phyloP scores from a whole-genome alignment of 805 yeast species.

The Jamesozyma rosinii region DNA sequence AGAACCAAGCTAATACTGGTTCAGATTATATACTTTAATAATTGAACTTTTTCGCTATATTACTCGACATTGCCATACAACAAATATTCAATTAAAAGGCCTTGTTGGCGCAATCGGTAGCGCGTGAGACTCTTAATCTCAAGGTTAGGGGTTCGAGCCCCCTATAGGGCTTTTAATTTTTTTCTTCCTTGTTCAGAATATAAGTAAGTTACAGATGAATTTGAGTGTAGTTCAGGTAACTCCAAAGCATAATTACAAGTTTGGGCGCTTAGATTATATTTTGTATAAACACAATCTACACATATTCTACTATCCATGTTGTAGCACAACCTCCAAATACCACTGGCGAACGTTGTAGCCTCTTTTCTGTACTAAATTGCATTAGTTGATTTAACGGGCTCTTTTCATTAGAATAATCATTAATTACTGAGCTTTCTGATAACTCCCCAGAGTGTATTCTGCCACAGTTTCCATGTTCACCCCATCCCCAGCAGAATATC shows the following conservation, averaged over 20 bases:
- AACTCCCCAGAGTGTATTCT: conserved; percentile 6
- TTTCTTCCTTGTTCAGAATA: too few relatives aligned
- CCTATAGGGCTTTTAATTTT: conserved; percentile 11
- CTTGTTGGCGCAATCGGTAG: conserved; percentile 18
- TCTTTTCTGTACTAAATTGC: not conserved
- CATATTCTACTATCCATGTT: conserved; percentile 43
- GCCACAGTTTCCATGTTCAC: conserved; percentile 96
- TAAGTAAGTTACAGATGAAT: too few relatives aligned
- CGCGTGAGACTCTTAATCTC: conserved; percentile 16
- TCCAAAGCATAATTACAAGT: too few relatives aligned
- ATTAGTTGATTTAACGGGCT: conserved; percentile 17
- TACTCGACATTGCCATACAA: too few relatives aligned
- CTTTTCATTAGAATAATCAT: conserved; percentile 20
- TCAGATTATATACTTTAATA: too few relatives aligned
- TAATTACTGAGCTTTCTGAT: conserved; percentile 3
- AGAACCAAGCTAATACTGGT: too few relatives aligned
- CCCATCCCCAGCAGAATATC: conserved; percentile 93
- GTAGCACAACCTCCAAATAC: conserved; percentile 61
- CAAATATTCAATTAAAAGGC: too few relatives aligned
- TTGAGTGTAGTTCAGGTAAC: too few relatives aligned
- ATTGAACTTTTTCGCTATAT: too few relatives aligned
- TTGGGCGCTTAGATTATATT: too few relatives aligned
- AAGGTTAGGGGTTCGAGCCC: conserved; percentile 18
- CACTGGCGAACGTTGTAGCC: not conserved
- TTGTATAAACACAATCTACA: not conserved